A percentile compares a stretch with the other conserved stretches of the same genome.
phyloP scores from a whole-genome alignment of 352 stramenopile genomes.

The Aphanomyces invadans region DNA sequence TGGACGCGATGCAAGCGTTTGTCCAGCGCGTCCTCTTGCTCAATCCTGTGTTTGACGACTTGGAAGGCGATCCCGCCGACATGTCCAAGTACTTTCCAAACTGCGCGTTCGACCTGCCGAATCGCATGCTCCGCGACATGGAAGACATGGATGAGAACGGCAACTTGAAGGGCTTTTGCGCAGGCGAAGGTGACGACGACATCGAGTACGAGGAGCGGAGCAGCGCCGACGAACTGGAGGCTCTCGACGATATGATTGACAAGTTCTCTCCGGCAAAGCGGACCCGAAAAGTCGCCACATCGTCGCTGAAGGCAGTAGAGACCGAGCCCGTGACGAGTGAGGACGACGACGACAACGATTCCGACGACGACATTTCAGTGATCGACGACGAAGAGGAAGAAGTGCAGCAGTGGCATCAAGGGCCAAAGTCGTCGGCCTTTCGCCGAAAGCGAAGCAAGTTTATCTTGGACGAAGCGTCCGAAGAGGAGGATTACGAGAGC shows the following conservation, averaged over 20 bases:
- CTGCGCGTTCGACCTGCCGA: slow-evolving; percentile 59
- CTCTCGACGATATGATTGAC: slow-evolving; percentile 7
- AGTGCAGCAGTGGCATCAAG: slow-evolving; percentile 27
- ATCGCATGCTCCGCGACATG: slow-evolving; percentile 44
- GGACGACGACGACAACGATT: not conserved
- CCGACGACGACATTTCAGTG: slow-evolving; percentile 27
- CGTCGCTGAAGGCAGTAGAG: too few species aligned
- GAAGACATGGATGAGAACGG: slow-evolving; percentile 78
- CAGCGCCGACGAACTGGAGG: slow-evolving; percentile 21
- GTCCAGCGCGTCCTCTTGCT: slow-evolving; percentile 65
- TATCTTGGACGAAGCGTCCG: slow-evolving; percentile 71
- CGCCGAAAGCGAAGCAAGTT: slow-evolving; percentile 45
- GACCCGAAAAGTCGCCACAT: not conserved
- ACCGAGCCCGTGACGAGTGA: not conserved
- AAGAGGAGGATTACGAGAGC: slow-evolving; percentile 37
- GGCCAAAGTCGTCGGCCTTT: slow-evolving; percentile 22
- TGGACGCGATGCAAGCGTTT: slow-evolving; percentile 43
- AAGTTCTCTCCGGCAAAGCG: not conserved
- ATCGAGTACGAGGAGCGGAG: slow-evolving; percentile 39
- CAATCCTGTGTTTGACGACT: slow-evolving; percentile 66
- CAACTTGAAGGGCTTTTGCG: slow-evolving; percentile 66
- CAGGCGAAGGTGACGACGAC: slow-evolving; percentile 52
- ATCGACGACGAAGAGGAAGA: slow-evolving; percentile 41
- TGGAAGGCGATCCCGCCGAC: slow-evolving; percentile 75
- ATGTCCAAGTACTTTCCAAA: slow-evolving; percentile 52